A percentile compares a stretch with the other conserved stretches of the same genome.
Evolutionary conservation across 371 early-diverging fungal species (phyloP).

Genomic region (Mortierella sp.): DNA sequence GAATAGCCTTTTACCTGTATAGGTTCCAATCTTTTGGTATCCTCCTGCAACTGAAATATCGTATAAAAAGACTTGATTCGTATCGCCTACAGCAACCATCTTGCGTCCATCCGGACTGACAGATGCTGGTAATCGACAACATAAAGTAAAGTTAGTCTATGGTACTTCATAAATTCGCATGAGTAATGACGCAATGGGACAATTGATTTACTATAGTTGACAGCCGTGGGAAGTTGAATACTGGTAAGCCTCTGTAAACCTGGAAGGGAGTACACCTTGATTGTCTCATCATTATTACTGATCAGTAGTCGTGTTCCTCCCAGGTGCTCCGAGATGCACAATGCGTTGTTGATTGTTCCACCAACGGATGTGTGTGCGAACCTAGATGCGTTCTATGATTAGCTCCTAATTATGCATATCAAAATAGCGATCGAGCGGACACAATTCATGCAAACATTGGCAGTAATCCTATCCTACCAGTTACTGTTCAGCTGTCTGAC

Average conservation of each 20-base stretch:
- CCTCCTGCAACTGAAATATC: slow-evolving; percentile 71
- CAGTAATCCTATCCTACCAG: slow-evolving; percentile 63
- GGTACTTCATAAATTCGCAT: background rate
- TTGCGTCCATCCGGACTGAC: slow-evolving; percentile 88
- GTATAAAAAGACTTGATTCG: slow-evolving; percentile 85
- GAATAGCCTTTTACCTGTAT: slow-evolving; percentile 66
- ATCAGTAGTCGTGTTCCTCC: slow-evolving; percentile 80
- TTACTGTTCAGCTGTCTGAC: slow-evolving; percentile 80
- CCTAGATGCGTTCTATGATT: slow-evolving; percentile 55
- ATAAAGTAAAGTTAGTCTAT: background rate
- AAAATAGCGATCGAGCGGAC: background rate
- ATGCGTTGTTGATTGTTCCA: slow-evolving; percentile 92
- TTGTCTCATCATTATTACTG: slow-evolving; percentile 95
- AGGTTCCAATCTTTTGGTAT: slow-evolving; percentile 75
- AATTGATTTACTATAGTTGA: slow-evolving; percentile 76
- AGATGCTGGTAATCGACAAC: slow-evolving; percentile 61
- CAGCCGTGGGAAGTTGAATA: slow-evolving; percentile 85
- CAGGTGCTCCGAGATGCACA: slow-evolving; percentile 79
- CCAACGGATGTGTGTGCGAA: slow-evolving; percentile 81
- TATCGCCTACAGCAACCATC: slow-evolving; percentile 90
- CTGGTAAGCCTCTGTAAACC: slow-evolving; percentile 75
- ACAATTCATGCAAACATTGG: background rate
- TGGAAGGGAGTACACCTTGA: slow-evolving; percentile 88
- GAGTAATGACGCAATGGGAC: background rate
- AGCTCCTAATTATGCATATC: background rate